Evolutionary conservation across 1,139 yeast genomes (phyloP), one percentile per base, ranked within the genome.

Genomic region (Blastobotrys proliferans): DNA sequence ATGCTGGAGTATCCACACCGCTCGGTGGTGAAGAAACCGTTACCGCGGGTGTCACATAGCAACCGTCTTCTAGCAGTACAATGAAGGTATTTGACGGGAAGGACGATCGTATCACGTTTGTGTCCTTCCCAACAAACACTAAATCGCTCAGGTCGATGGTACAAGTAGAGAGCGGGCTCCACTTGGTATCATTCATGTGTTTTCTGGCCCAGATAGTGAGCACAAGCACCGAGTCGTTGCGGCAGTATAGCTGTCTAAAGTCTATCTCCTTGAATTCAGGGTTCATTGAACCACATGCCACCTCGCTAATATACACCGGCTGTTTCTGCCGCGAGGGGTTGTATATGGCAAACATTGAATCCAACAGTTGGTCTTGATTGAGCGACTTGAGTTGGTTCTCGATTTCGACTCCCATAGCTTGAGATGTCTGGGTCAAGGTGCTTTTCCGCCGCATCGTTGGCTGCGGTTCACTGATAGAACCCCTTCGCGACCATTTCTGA

Each of bases 271-370:
- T 58, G 49, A 67, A 68, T 32, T 58, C 63, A 3, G 69, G 67
- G 47, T 66, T 62, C 38, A 64, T 54, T 3, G 68, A 58, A 6
- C 61, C 48, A 3, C 54, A 43, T 10, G 58, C 57, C 8, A 61
- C 54, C 47, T 73, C 72, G 47, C 76, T 70, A 4, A 71, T 60
- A 41, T 70, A 70, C 34, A 72, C 63, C 0, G 73, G 71, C 6
- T 51, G 53, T 5, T 57, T 54, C 13, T 60, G 52, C 31, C 55
- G 51, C 4, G 17, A 4, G 17, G 59, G 55, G 6, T 54, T 55
- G 43, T 68, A 70, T 5, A 71, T 31, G 0, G 71, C 65, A 38
- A 63, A 64, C 49, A 69, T 68, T 4, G 62, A 60, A 40, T 69
- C 68, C 3, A 63, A 51, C 38, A 70, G 60, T 13, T 55, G 54